Conservation (phyloP, 306 rosid genomes). For the Pyrus communis region DNA sequence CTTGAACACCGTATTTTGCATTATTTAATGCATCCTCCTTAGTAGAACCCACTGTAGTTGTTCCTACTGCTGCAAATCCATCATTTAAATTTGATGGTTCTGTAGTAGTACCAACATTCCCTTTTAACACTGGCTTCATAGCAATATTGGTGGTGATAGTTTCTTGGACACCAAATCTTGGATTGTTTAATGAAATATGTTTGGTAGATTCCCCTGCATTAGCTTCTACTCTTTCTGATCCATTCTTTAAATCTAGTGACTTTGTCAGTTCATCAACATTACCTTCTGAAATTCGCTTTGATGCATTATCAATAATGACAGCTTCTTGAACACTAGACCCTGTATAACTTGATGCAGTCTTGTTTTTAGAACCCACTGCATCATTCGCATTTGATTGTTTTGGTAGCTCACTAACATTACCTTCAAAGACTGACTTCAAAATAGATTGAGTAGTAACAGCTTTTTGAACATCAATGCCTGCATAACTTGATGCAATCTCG, state of each 20-base stretch:
- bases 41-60: not conserved
- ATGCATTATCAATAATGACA: not conserved
- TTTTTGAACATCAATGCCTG: not conserved
- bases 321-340: constrained; percentile 23
- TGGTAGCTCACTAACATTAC: not conserved
- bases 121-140: not conserved
- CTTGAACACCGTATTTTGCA: not conserved
- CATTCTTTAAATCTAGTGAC: not conserved
- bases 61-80: not conserved
- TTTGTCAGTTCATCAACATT: not conserved
- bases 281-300: not conserved
- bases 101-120: not conserved
- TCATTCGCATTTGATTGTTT: not conserved
- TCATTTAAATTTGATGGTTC: not conserved
- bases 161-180: not conserved
- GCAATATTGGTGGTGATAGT: not conserved
- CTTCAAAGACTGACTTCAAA: not conserved
- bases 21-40: not conserved
- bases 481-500: constrained; percentile 11
- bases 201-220: not conserved
- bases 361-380: constrained; percentile 5
- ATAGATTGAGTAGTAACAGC: not conserved
- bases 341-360: not conserved
- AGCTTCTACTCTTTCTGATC: not conserved
- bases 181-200: not conserved